Conservation (phyloP, 2,329 filamentous ascomycete genomes). For the Xylaria arbuscula region DNA sequence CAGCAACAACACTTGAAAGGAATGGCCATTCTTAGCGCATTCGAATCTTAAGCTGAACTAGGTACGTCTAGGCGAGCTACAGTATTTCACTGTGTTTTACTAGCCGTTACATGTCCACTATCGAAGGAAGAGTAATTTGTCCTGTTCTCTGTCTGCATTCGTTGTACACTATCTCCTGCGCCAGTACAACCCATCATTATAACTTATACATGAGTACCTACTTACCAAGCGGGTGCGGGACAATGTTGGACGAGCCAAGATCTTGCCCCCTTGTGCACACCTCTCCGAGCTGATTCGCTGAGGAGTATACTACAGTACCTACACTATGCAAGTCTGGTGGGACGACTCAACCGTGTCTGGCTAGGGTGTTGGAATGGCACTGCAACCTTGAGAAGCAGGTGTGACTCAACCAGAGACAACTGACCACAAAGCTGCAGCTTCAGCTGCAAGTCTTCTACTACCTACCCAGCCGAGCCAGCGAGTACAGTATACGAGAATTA, state of each 20-base stretch:
- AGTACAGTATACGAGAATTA: too few species aligned
- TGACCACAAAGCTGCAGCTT: conserved; percentile 19
- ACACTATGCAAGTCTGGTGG: conserved; percentile 18
- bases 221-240: background rate
- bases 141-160: conserved; percentile 1
- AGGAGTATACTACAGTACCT: too few species aligned
- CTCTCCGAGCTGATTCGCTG: conserved; percentile 1
- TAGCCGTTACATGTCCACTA: conserved; percentile 17
- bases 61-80: background rate
- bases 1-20: too few species aligned
- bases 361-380: conserved; percentile 12
- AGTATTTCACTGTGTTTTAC: background rate
- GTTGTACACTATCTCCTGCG: background rate
- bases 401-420: conserved; percentile 36
- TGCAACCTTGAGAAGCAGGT: conserved; percentile 30
- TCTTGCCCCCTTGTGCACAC: background rate
- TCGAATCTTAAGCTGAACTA: background rate
- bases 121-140: conserved; percentile 9
- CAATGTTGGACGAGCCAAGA: conserved; percentile 17
- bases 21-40: background rate
- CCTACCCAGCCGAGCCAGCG: too few species aligned
- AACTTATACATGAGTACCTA: background rate
- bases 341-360: conserved; percentile 19
- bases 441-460: conserved; percentile 17
- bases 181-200: background rate